Evolutionary conservation across 345 rosid genomes (phyloP).

Genomic region (Luvunga scandens): DNA sequence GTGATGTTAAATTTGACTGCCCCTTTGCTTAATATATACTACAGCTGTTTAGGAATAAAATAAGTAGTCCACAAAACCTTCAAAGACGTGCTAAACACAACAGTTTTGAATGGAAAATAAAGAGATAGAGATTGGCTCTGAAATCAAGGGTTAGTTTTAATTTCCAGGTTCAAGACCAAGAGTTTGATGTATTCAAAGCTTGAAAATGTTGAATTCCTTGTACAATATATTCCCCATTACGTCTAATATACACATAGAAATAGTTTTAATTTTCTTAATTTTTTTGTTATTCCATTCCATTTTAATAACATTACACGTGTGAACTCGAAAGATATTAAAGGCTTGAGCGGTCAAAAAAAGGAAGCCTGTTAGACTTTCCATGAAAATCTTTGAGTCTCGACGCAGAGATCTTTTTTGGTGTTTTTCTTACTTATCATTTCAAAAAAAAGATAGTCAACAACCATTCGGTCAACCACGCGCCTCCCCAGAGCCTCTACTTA

Average conservation of each 20-base stretch:
- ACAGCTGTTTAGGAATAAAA: background rate
- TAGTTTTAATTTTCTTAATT: too few relatives aligned
- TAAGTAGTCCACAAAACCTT: constrained; percentile 13
- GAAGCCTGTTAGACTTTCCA: constrained; percentile 20
- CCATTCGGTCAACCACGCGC: constrained; percentile 21
- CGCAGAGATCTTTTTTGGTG: background rate
- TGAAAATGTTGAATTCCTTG: background rate
- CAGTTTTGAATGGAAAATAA: background rate
- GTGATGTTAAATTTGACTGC: background rate
- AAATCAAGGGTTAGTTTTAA: constrained; percentile 8
- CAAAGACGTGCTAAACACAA: constrained; percentile 20
- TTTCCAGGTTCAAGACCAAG: constrained; percentile 23
- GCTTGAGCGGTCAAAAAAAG: constrained; percentile 34
- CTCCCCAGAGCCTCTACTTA: background rate
- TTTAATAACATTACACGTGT: background rate
- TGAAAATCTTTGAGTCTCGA: constrained; percentile 5
- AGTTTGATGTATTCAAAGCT: constrained; percentile 34
- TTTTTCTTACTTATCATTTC: background rate
- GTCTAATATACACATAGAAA: too few relatives aligned
- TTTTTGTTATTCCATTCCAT: too few relatives aligned
- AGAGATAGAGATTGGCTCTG: background rate
- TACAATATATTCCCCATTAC: background rate
- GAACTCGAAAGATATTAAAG: background rate
- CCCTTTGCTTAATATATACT: constrained; percentile 1
- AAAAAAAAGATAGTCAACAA: constrained; percentile 4